Conservation (phyloP, 1,284 basidiomycete species). For the Agroathelia rolfsii region DNA sequence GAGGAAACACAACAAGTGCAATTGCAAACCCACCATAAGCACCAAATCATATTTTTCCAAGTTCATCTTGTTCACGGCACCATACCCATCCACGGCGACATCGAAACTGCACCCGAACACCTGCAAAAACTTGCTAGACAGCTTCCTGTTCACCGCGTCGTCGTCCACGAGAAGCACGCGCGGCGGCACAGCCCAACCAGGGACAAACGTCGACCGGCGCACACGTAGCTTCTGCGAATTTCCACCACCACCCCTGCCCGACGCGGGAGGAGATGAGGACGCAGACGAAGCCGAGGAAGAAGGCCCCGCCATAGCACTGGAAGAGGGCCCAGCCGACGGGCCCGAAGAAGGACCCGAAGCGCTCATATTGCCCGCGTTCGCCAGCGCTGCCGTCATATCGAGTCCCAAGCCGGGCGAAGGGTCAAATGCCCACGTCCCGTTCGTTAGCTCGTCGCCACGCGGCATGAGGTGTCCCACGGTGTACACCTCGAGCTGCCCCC, state of each 20-base stretch:
- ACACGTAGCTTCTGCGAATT: constrained; percentile 47
- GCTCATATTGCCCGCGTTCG: neutral
- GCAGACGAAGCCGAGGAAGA: constrained; percentile 15
- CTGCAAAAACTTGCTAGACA: constrained; percentile 90
- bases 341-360: constrained; percentile 12
- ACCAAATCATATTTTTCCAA: constrained; percentile 91
- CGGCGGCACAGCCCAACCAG: constrained; percentile 82
- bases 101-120: constrained; percentile 94
- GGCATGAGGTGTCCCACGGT: constrained; percentile 77
- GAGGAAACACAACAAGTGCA: neutral
- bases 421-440: constrained; percentile 51
- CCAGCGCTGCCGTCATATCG: constrained; percentile 8
- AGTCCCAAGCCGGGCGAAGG: constrained; percentile 5
- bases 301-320: constrained; percentile 9
- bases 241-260: constrained; percentile 4
- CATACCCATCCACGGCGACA: constrained; percentile 89
- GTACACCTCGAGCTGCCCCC: constrained; percentile 71
- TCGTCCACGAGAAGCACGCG: constrained; percentile 91
- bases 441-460: constrained; percentile 34
- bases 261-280: constrained; percentile 8
- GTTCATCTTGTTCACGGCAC: constrained; percentile 94
- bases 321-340: neutral
- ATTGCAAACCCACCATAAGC: constrained; percentile 63
- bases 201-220: constrained; percentile 70
- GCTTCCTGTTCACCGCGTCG: constrained; percentile 81